Base-by-base conservation (phyloP, 768 basidiomycete species). In the Pleurotus tuoliensis region DNA sequence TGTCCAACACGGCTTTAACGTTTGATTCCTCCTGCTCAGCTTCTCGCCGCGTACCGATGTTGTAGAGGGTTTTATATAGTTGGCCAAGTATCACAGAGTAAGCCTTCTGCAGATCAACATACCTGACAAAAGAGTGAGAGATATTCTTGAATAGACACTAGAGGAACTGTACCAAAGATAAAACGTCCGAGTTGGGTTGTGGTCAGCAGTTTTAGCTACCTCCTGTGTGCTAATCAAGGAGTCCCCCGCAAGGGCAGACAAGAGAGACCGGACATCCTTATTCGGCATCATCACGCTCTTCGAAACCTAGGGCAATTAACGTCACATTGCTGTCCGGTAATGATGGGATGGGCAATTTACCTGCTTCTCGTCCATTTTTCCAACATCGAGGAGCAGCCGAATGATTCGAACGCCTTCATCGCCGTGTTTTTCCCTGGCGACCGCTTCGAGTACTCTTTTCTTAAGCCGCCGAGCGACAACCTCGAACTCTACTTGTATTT, bases 321-420 rank as follows among this genome's bases (percentile, higher is more conserved):
- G 37, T 44, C 20, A 15, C 40, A 56, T 20, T 12, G 11, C 30
- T 34, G 30, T 9, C 30, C 0, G 30, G 30, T 34, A 34, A 34
- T 11, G 11, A 34, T 34, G 30, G 15, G 30, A 39, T 34, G 8
- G 45, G 13, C 30, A 27, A 61, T 81, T 58, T 54, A 92, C 95
- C 71, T 94, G 92, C 67, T 95, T 94, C 71, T 97, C 96, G 61
- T 94, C 92, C 80, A 94, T 87, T 71, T 97, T 97, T 5, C 92
- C 94, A 4, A 85, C 86, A 56, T 88, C 84, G 54, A 91, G 66
- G 34, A 98, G 71, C 20, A 96, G 73, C 46, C 88, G 81, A 54
- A 98, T 69, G 45, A 98, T 87, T 54, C 95, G 79, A 4, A 95
- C 86, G 22, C 89, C 94, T 40, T 88, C 86, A 13, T 83, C 76